phyloP scores from a whole-genome alignment of 495 filamentous ascomycete species.

The Echria macrotheca region DNA sequence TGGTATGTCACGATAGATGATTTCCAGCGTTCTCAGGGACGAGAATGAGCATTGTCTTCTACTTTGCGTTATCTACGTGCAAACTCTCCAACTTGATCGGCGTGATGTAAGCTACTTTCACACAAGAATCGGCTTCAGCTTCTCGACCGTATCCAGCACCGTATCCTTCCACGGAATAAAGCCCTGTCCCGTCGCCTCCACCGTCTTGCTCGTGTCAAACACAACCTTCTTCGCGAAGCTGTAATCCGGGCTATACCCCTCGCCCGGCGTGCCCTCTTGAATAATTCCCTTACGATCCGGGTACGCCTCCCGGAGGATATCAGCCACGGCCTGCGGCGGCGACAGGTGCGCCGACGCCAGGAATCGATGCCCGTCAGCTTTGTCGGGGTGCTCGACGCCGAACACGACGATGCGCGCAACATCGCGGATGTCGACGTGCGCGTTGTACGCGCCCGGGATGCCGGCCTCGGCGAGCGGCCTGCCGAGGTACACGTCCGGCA shows the following conservation, averaged over 20 bases:
- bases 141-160: constrained; percentile 29
- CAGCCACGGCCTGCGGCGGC: constrained; percentile 33
- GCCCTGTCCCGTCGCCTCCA: constrained; percentile 23
- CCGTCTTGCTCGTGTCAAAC: constrained; percentile 27
- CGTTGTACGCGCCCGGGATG: constrained; percentile 10
- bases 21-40: too few relatives aligned
- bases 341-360: constrained; percentile 21
- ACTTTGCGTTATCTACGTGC: too few relatives aligned
- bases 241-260: constrained; percentile 28
- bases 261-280: constrained; percentile 30
- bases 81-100: too few relatives aligned
- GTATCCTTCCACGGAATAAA: constrained; percentile 35
- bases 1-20: too few relatives aligned
- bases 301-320: constrained; percentile 33
- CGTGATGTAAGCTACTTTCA: too few relatives aligned
- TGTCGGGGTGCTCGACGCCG: constrained; percentile 28
- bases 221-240: constrained; percentile 9
- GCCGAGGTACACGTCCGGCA: constrained; percentile 24
- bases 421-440: constrained; percentile 40
- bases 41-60: too few relatives aligned
- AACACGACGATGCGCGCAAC: constrained; percentile 37
- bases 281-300: constrained; percentile 33
- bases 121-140: constrained; percentile 2
- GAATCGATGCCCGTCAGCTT: constrained; percentile 34
- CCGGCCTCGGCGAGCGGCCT: constrained; percentile 5